Conservation (phyloP, 1,139 yeast species). For the Suhomyces bokatorum region DNA sequence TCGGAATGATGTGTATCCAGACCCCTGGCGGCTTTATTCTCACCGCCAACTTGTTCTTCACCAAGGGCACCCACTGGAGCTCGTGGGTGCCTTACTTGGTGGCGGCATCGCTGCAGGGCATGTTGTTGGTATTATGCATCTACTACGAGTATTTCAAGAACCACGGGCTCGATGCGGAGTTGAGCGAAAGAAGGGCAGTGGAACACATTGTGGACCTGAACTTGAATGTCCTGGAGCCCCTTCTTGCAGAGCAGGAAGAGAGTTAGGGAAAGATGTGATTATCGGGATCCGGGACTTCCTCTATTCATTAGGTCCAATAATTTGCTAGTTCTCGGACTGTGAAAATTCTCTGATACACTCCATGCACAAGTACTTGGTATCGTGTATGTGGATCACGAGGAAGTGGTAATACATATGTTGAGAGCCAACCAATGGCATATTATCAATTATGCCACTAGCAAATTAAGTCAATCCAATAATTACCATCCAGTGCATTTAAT, state of each 20-base stretch:
- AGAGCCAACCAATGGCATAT: too few species aligned
- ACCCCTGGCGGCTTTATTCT: slow-evolving; percentile 88
- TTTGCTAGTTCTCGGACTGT: too few species aligned
- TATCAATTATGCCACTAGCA: too few species aligned
- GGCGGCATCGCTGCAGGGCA: slow-evolving; percentile 69
- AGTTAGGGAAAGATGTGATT: too few species aligned
- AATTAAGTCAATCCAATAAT: too few species aligned
- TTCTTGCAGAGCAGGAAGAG: background rate
- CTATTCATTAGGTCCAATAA: too few species aligned
- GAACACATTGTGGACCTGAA: slow-evolving; percentile 37
- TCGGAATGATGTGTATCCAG: slow-evolving; percentile 82
- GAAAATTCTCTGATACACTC: too few species aligned
- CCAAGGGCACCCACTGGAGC: slow-evolving; percentile 84
- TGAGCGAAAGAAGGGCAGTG: slow-evolving; percentile 33
- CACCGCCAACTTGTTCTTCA: slow-evolving; percentile 65
- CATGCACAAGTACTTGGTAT: too few species aligned
- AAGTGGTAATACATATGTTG: too few species aligned
- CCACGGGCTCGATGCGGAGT: slow-evolving; percentile 31
- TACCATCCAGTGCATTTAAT: too few species aligned
- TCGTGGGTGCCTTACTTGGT: slow-evolving; percentile 80
- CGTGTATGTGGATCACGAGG: too few species aligned
- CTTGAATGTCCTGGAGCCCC: slow-evolving; percentile 7
- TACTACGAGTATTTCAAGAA: slow-evolving; percentile 40
- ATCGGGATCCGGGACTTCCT: too few species aligned
- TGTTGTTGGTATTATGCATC: slow-evolving; percentile 51